A percentile compares a stretch with the other conserved stretches of the same genome.
These are phyloP conservation scores for Bipolaris victoriae DNA, from an alignment of 2,329 filamentous ascomycete species.

Conservation along the genomic window DNA sequence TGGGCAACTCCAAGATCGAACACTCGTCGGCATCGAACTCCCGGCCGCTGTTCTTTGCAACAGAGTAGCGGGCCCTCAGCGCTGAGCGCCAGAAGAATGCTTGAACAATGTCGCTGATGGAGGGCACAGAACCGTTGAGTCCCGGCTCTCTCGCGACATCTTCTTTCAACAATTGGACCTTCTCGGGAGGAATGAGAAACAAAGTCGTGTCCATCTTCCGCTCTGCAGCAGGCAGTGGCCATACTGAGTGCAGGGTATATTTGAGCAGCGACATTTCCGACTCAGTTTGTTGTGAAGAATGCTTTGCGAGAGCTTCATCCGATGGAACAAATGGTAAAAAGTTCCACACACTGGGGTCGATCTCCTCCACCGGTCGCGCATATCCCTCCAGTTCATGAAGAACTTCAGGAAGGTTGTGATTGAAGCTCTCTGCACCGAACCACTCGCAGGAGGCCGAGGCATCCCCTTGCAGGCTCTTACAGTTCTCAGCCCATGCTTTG, in stretches of 20 bases:
- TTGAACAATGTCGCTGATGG: slow-evolving; percentile 50
- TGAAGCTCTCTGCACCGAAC: slow-evolving; percentile 31
- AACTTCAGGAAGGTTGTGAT: slow-evolving; percentile 32
- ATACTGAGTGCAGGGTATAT: slow-evolving; percentile 34
- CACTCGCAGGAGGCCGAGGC: slow-evolving; percentile 27
- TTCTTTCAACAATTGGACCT: slow-evolving; percentile 36
- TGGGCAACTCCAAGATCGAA: slow-evolving; percentile 43
- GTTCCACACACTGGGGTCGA: slow-evolving; percentile 27
- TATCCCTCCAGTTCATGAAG: slow-evolving; percentile 27
- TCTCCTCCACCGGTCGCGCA: slow-evolving; percentile 15
- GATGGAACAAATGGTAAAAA: slow-evolving; percentile 28
- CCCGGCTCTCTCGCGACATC: slow-evolving; percentile 32
- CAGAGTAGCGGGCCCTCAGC: slow-evolving; percentile 45
- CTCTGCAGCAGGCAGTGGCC: slow-evolving; percentile 40
- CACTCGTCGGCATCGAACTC: slow-evolving; percentile 17
- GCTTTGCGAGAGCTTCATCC: slow-evolving; percentile 14
- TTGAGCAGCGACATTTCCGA: slow-evolving; percentile 21
- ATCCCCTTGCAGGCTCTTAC: slow-evolving; percentile 31
- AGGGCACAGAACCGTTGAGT: slow-evolving; percentile 33
- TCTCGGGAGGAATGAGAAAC: slow-evolving; percentile 44
- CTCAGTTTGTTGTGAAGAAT: not conserved
- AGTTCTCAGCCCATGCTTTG: slow-evolving; percentile 34
- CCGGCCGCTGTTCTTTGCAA: slow-evolving; percentile 31
- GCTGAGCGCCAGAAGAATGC: slow-evolving; percentile 51
- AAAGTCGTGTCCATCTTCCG: slow-evolving; percentile 36